Base-by-base conservation (phyloP, 2,329 filamentous ascomycete genomes). In the Penicillium frequentans region DNA sequence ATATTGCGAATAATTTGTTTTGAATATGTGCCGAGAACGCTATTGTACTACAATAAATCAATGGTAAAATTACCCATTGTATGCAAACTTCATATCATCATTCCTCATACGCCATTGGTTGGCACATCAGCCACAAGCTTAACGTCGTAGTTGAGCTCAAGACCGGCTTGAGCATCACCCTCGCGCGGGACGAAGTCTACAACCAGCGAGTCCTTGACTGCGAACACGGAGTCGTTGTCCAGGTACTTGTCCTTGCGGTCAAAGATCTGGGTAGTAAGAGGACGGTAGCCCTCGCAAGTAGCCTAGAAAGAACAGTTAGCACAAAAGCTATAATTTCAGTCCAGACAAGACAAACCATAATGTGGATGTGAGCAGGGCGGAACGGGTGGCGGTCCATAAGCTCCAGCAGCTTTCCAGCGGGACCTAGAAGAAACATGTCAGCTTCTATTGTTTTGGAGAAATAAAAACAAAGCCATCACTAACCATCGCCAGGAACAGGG, bases 221-320 rank as follows among this genome's bases (percentile, higher is more conserved):
- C 83, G 62, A 86, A 86, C 0, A 85, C 83, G 0, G 81, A 78
- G 62, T 86, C 84, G 55, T 85, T 78, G 19, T 77, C 75, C 44
- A 90, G 77, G 64, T 90, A 86, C 60, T 83, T 80, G 72, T 86
- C 85, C 59, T 84, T 80, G 56, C 80, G 77, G 70, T 91, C 89
- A 69, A 91, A 93, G 54, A 95, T 86, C 72, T 95, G 90, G 1
- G 90, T 91, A 0, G 87, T 89, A 48, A 96, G 81, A 0, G 87
- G 80, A 66, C 86, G 88, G 77, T 88, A 86, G 8, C 82, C 83
- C 2, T 82, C 79, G 13, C 80, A 78, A 27, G 81, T 79, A 70
- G 82, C 77, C 79, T 84, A n/a, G 19, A 3, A 42, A 27, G 5
- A n/a, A 13, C 7, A 11, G 35, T 57, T 33, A 64, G 53, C 51